Evolutionary conservation across 768 basidiomycete species (phyloP).

Genomic region (Leccinum ochraceum): DNA sequence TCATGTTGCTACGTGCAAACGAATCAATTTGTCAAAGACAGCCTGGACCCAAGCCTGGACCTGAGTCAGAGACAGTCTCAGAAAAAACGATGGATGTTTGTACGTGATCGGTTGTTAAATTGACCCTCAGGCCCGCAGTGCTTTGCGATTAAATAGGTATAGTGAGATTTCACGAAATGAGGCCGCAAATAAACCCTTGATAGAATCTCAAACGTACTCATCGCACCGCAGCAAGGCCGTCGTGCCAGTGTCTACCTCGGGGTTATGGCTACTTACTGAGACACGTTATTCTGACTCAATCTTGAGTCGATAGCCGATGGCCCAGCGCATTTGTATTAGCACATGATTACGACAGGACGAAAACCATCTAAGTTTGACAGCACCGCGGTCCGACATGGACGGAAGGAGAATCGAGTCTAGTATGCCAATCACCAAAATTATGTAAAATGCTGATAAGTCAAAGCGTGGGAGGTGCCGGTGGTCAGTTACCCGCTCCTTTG

Average conservation of each 20-base stretch:
- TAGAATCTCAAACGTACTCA: constrained; percentile 1
- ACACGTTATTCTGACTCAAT: background rate
- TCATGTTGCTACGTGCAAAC: constrained; percentile 3
- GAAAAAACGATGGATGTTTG: background rate
- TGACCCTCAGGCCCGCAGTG: constrained; percentile 1
- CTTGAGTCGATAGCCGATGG: constrained; percentile 2
- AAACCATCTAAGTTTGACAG: constrained; percentile 6
- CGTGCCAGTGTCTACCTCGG: background rate
- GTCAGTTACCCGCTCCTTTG: background rate
- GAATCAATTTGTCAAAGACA: background rate
- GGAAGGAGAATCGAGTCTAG: background rate
- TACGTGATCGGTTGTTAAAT: constrained; percentile 19
- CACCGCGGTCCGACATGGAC: constrained; percentile 1
- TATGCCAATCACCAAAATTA: constrained; percentile 12
- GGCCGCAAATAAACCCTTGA: background rate
- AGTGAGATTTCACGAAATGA: background rate
- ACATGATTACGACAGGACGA: background rate
- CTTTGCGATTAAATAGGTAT: constrained; percentile 1
- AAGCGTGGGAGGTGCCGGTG: background rate
- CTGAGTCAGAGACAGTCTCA: background rate
- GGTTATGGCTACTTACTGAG: constrained; percentile 2
- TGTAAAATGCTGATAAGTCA: constrained; percentile 9
- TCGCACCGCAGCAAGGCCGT: background rate
- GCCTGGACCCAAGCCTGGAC: background rate
- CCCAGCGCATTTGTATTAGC: background rate